phyloP scores from a whole-genome alignment of 1,284 basidiomycete species.

The Puccinia horiana region DNA sequence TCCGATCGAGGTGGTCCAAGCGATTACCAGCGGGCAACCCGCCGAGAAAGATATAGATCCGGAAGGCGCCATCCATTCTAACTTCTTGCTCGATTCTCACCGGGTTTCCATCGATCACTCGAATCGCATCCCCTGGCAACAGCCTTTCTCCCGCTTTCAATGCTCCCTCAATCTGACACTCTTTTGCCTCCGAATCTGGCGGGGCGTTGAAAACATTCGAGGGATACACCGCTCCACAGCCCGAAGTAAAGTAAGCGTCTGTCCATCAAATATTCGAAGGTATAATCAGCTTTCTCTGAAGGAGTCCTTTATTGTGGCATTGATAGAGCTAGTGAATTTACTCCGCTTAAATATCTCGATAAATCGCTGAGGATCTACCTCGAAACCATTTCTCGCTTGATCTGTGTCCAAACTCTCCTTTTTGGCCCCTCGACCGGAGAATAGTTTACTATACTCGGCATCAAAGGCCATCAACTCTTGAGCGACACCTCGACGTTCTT shows the following conservation, averaged over 20 bases:
- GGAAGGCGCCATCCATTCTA: constrained; percentile 57
- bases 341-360: constrained; percentile 31
- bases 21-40: not conserved
- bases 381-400: constrained; percentile 49
- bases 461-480: constrained; percentile 61
- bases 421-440: constrained; percentile 54
- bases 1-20: constrained; percentile 24
- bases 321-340: not conserved
- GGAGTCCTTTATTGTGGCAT: not conserved
- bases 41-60: constrained; percentile 37
- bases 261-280: not conserved
- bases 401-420: constrained; percentile 52
- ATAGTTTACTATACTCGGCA: constrained; percentile 59
- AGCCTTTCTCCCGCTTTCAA: constrained; percentile 53
- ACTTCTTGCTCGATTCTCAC: constrained; percentile 56
- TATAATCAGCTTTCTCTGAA: constrained; percentile 19
- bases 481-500: constrained; percentile 59
- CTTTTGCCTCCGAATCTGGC: constrained; percentile 51
- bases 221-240: constrained; percentile 56
- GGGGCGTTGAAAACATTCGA: constrained; percentile 55
- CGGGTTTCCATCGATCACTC: constrained; percentile 56
- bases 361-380: constrained; percentile 47
- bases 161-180: constrained; percentile 50
- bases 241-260: constrained; percentile 52
- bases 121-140: constrained; percentile 54